Percentiles rank a stretch among this genome's conserved stretches.
Conservation (phyloP, 2,329 filamentous ascomycete species). For the Colletotrichum horii region DNA sequence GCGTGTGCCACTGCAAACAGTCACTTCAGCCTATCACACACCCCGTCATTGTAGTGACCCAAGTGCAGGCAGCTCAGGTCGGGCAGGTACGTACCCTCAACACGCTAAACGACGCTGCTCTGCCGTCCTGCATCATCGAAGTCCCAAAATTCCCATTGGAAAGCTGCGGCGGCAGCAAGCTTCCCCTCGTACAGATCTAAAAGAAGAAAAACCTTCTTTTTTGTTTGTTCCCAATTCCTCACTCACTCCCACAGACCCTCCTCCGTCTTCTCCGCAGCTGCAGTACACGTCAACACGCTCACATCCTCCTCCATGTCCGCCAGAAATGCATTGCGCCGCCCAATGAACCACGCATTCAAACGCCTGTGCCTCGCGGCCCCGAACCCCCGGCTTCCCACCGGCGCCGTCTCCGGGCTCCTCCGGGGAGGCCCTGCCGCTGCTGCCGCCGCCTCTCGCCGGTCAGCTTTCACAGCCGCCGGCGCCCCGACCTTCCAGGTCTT, state of each 20-base stretch:
- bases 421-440: background rate
- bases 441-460: conserved; percentile 42
- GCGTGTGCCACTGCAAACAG: background rate
- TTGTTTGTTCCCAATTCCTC: background rate
- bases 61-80: background rate
- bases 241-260: background rate
- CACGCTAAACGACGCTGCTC: background rate
- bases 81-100: background rate
- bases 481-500: conserved; percentile 87
- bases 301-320: conserved; percentile 5
- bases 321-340: conserved; percentile 17
- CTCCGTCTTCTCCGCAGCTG: background rate
- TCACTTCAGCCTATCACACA: background rate
- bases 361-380: conserved; percentile 6
- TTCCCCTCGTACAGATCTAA: background rate
- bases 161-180: background rate
- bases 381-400: background rate
- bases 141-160: conserved; percentile 1
- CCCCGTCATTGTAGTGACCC: background rate
- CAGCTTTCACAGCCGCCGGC: conserved; percentile 77
- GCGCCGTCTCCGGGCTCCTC: background rate
- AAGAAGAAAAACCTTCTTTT: background rate
- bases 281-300: background rate
- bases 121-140: conserved; percentile 18
- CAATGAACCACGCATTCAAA: conserved; percentile 18